Evolutionary conservation across 495 filamentous ascomycete genomes (phyloP).

Genomic region (Tuber melanosporum): DNA sequence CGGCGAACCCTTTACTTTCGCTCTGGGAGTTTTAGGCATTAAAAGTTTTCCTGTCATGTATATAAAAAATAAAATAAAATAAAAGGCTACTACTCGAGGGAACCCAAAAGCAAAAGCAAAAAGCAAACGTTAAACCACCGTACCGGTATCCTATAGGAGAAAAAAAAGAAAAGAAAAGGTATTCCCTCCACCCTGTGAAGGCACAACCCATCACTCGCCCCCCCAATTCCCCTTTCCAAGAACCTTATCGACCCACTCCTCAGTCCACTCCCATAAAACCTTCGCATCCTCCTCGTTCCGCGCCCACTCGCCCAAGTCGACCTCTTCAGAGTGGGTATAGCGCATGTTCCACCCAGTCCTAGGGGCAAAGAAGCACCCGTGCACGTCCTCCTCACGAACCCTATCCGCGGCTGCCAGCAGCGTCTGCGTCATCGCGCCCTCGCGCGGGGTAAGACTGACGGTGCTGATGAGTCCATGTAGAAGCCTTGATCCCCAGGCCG

Average conservation of each 20-base stretch:
- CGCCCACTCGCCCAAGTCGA: conserved; percentile 13
- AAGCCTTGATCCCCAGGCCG: conserved; percentile 2
- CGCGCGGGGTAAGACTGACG: conserved; percentile 10
- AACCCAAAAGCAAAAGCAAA: background rate
- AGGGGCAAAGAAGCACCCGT: conserved; percentile 17
- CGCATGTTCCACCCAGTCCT: conserved; percentile 24
- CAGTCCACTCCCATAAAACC: conserved; percentile 27
- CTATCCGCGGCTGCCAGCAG: conserved; percentile 16
- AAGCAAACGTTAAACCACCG: background rate
- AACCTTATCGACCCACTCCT: conserved; percentile 16
- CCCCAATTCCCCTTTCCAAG: background rate
- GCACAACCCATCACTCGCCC: conserved; percentile 2
- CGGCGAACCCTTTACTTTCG: conserved; percentile 20
- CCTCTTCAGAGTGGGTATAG: conserved; percentile 18
- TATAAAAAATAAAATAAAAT: background rate
- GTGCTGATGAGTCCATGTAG: conserved; percentile 8
- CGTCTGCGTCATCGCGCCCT: conserved; percentile 31
- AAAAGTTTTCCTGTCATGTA: background rate
- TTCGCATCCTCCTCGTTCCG: conserved; percentile 21
- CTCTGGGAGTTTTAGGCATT: conserved; percentile 33
- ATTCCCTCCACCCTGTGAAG: conserved; percentile 1
- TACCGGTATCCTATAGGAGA: background rate
- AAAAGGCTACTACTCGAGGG: background rate
- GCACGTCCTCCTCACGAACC: conserved; percentile 15
- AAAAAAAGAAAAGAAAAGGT: background rate